These are phyloP conservation scores for Colletotrichum salicis DNA, from an alignment of 2,329 filamentous ascomycete species.

Conservation along the genomic window DNA sequence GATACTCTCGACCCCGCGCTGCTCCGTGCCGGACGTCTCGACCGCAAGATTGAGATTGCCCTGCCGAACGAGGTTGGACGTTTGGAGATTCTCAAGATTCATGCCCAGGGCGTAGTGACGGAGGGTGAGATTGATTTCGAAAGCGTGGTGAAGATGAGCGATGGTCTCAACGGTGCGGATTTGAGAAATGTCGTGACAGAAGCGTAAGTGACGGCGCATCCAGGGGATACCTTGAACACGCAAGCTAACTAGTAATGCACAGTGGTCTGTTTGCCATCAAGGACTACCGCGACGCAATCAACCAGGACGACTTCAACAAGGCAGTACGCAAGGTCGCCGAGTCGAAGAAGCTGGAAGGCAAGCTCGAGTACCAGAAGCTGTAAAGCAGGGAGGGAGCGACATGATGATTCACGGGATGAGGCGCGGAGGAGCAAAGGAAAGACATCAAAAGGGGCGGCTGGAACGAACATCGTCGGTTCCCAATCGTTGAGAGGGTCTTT, in stretches of 20 bases:
- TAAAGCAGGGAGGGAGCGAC: constrained; percentile 48
- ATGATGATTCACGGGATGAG: constrained; percentile 2
- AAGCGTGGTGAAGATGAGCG: constrained; percentile 99
- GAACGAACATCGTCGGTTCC: constrained; percentile 4
- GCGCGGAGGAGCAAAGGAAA: constrained; percentile 3
- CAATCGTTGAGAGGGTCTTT: constrained; percentile 13
- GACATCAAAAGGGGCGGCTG: constrained; percentile 11
- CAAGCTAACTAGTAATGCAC: constrained; percentile 40
- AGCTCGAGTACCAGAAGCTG: constrained; percentile 96
- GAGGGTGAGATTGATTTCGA: constrained; percentile 99
- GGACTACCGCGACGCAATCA: constrained; percentile 94
- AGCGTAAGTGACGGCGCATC: constrained; percentile 74
- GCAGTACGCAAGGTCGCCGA: constrained; percentile 97
- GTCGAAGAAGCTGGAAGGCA: constrained; percentile 97
- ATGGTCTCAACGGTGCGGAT: constrained; percentile 97
- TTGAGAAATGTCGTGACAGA: constrained; percentile 97
- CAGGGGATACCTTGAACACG: constrained; percentile 4
- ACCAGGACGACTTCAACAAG: constrained; percentile 99
- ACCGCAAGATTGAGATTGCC: constrained; percentile 98
- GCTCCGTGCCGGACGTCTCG: constrained; percentile 89
- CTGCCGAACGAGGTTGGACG: constrained; percentile 96
- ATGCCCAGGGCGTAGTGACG: constrained; percentile 83
- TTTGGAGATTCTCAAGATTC: constrained; percentile 98
- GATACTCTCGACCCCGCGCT: constrained; percentile 95
- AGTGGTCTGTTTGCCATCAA: constrained; percentile 98